Percentiles rank a stretch among this genome's conserved stretches.
Conservation (phyloP, 2,329 filamentous ascomycete species). For the Sclerotinia minor region DNA sequence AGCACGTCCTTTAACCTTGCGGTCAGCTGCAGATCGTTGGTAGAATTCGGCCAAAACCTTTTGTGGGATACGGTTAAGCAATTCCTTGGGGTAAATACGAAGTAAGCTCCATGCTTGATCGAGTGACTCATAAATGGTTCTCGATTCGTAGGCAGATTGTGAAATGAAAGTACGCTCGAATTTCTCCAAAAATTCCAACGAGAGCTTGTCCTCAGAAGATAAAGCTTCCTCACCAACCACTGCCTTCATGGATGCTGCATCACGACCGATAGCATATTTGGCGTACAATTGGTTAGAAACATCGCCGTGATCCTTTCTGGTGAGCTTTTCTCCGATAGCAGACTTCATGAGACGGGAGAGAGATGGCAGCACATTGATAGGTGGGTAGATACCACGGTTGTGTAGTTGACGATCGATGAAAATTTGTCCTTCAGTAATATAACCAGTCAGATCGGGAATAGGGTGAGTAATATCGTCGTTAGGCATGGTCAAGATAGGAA, state of each 20-base stretch:
- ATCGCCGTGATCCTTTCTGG: constrained; percentile 93
- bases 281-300: constrained; percentile 99
- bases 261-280: constrained; percentile 98
- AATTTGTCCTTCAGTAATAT: constrained; percentile 99
- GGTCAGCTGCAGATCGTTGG: constrained; percentile 63
- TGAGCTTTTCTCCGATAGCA: constrained; percentile 96
- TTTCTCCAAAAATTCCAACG: constrained; percentile 96
- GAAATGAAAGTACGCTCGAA: constrained; percentile 95
- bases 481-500: constrained; percentile 98
- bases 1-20: constrained; percentile 63
- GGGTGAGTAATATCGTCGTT: constrained; percentile 99
- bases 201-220: constrained; percentile 94
- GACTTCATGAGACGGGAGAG: constrained; percentile 99
- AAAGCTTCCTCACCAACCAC: constrained; percentile 98
- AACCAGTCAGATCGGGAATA: constrained; percentile 97
- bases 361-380: constrained; percentile 97
- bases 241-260: constrained; percentile 98
- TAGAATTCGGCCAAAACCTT: constrained; percentile 84
- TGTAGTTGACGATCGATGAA: constrained; percentile 90
- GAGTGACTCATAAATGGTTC: constrained; percentile 88
- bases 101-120: constrained; percentile 96
- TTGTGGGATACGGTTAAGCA: constrained; percentile 90
- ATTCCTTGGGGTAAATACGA: constrained; percentile 95
- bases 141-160: constrained; percentile 89
- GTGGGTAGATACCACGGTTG: constrained; percentile 98